These are phyloP conservation scores for Fusarium dimerum DNA, from an alignment of 2,329 filamentous ascomycete genomes.

Conservation along the genomic window DNA sequence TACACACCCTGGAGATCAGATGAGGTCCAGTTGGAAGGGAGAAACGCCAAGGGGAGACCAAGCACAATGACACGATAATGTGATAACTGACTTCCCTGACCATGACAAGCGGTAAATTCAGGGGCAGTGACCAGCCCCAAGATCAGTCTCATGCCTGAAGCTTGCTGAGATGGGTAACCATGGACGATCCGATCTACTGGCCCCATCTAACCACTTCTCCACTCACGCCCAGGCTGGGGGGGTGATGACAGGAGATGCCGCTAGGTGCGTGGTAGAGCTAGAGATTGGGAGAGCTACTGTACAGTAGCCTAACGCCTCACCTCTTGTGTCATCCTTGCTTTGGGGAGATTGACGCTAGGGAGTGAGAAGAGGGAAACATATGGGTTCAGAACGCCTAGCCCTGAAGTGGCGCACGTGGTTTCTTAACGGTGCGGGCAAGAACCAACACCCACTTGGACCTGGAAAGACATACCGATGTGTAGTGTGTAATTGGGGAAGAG, in stretches of 20 bases:
- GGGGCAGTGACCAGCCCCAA: slow-evolving; percentile 13
- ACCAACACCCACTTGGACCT: slow-evolving; percentile 5
- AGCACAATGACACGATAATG: background rate
- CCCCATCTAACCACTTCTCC: slow-evolving; percentile 21
- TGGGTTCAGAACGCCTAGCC: slow-evolving; percentile 5
- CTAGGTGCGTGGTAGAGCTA: too few relatives aligned
- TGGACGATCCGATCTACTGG: slow-evolving; percentile 26
- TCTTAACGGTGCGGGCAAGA: slow-evolving; percentile 32
- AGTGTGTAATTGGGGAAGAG: slow-evolving; percentile 10
- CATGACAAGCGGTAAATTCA: slow-evolving; percentile 3
- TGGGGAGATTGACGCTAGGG: too few relatives aligned
- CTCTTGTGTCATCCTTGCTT: slow-evolving; percentile 7
- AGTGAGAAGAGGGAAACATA: too few relatives aligned
- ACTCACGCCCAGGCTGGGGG: slow-evolving; percentile 12
- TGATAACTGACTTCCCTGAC: background rate
- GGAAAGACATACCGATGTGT: slow-evolving; percentile 21
- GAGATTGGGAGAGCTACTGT: too few relatives aligned
- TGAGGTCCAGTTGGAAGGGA: background rate
- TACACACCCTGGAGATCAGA: background rate
- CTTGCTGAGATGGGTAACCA: background rate
- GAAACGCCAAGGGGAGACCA: background rate
- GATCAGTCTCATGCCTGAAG: background rate
- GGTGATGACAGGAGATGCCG: too few relatives aligned
- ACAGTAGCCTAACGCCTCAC: background rate
- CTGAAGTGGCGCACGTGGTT: slow-evolving; percentile 32